These are phyloP conservation scores for Penicillium corylophilum DNA, from an alignment of 2,329 filamentous ascomycete species.

Conservation along the genomic window DNA sequence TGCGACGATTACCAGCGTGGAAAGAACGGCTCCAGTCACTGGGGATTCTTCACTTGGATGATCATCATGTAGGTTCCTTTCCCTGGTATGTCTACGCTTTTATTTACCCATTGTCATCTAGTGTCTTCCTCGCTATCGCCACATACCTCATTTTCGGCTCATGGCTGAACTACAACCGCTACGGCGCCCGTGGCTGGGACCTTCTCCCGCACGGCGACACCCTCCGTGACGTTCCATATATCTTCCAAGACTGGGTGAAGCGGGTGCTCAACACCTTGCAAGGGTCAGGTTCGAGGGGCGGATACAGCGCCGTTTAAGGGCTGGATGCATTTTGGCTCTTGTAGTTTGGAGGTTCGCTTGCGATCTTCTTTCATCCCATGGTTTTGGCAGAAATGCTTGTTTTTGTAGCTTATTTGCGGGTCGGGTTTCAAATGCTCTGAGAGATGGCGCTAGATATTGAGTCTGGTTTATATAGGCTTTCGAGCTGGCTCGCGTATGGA, in stretches of 20 bases:
- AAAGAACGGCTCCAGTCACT: slow-evolving; percentile 55
- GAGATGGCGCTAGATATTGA: slow-evolving; percentile 1
- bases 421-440: neutral
- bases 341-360: neutral
- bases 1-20: slow-evolving; percentile 63
- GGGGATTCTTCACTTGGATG: slow-evolving; percentile 98
- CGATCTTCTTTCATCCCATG: neutral
- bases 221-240: slow-evolving; percentile 86
- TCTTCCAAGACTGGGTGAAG: slow-evolving; percentile 83
- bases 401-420: slow-evolving; percentile 2
- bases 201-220: slow-evolving; percentile 89
- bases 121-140: slow-evolving; percentile 79
- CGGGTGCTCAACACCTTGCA: slow-evolving; percentile 80
- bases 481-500: neutral
- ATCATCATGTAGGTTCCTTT: slow-evolving; percentile 73
- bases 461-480: neutral
- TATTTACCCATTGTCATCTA: slow-evolving; percentile 37
- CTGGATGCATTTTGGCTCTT: neutral
- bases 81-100: neutral
- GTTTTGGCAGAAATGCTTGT: neutral
- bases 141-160: slow-evolving; percentile 96
- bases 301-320: slow-evolving; percentile 82
- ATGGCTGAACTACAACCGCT: slow-evolving; percentile 98
- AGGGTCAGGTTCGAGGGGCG: slow-evolving; percentile 78
- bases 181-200: slow-evolving; percentile 93